phyloP scores from a whole-genome alignment of 139 green algal species.

The Coelastrella sp. region DNA sequence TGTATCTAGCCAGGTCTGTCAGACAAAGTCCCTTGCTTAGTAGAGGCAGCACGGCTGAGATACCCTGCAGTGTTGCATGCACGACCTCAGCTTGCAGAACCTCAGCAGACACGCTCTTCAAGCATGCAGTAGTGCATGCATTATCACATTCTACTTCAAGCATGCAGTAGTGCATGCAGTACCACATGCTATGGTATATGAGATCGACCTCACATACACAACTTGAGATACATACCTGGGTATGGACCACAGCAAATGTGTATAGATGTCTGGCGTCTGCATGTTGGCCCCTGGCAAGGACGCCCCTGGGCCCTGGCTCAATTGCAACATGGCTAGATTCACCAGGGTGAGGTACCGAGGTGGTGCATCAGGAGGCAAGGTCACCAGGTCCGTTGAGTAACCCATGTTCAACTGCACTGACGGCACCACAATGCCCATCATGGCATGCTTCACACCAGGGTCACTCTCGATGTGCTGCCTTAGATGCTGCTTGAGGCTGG shows the following conservation, averaged over 20 bases:
- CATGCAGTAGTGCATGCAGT: not conserved
- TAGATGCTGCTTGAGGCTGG: constrained; percentile 14
- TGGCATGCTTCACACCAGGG: not conserved
- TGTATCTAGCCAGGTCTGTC: too few species aligned
- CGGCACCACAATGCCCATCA: constrained; percentile 31
- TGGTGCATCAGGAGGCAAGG: not conserved
- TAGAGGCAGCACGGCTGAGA: too few species aligned
- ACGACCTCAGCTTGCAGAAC: too few species aligned
- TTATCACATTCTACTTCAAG: not conserved
- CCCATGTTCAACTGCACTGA: constrained; percentile 18
- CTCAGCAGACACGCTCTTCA: too few species aligned
- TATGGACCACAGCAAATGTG: constrained; percentile 31
- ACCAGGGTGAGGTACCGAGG: not conserved
- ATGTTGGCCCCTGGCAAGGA: not conserved
- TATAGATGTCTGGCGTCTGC: constrained; percentile 17
- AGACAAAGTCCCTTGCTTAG: too few species aligned
- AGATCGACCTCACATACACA: too few species aligned
- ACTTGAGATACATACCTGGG: constrained; percentile 28
- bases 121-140: not conserved
- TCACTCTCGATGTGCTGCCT: too few species aligned
- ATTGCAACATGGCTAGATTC: not conserved
- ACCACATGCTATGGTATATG: too few species aligned
- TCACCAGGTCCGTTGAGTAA: constrained; percentile 6
- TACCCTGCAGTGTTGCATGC: too few species aligned
- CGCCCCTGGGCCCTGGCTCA: constrained; percentile 34